Conservation (phyloP, 257 asterid species). For the Mitragyna speciosa region DNA sequence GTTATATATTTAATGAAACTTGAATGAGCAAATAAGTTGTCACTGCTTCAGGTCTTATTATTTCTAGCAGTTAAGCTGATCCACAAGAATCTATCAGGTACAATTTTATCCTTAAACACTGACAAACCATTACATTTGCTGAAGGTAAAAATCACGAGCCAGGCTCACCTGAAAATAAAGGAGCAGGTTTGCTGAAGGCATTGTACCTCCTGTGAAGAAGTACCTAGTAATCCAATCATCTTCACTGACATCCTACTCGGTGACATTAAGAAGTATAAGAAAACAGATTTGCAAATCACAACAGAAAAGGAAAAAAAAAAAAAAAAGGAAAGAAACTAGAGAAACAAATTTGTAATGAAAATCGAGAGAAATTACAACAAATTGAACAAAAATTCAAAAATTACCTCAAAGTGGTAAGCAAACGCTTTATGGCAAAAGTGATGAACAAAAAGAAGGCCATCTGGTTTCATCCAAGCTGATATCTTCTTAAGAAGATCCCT, state of each 20-base stretch:
- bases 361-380: neutral
- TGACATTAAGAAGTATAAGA: neutral
- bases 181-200: conserved; percentile 87
- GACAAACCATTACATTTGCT: no score
- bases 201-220: conserved; percentile 91
- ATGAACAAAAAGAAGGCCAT: conserved; percentile 71
- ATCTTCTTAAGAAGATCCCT: conserved; percentile 76
- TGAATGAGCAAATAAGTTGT: no score
- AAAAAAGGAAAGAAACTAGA: neutral
- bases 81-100: no score
- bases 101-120: no score
- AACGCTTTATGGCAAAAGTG: conserved; percentile 87
- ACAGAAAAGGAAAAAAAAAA: no score
- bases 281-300: neutral
- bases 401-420: conserved; percentile 94
- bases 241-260: conserved; percentile 63
- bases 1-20: no score
- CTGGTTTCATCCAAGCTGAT: conserved; percentile 82
- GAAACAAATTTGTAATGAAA: neutral
- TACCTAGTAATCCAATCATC: conserved; percentile 96
- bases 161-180: conserved; percentile 88
- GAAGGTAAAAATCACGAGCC: neutral
- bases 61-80: no score
- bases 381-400: neutral
- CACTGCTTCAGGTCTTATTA: no score